phyloP scores from a whole-genome alignment of 164 flowering plant species.

The Chimonanthus praecox region DNA sequence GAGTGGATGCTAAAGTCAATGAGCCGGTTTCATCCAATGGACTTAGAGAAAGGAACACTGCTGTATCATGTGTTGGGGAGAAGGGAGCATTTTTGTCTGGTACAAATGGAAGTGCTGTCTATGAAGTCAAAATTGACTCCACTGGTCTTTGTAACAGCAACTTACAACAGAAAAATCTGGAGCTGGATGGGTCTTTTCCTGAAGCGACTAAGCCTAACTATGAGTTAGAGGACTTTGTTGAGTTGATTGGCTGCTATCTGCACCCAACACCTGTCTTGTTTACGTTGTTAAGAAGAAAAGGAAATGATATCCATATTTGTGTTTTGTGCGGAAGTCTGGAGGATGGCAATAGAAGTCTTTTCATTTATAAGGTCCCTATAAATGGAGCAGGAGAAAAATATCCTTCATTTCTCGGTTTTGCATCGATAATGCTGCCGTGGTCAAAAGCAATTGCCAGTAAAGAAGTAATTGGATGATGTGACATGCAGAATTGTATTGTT shows the following conservation, averaged over 20 bases:
- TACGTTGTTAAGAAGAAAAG: slow-evolving; percentile 32
- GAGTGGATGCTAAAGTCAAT: slow-evolving; percentile 11
- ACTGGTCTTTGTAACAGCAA: neutral
- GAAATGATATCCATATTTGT: slow-evolving; percentile 46
- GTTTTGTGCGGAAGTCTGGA: slow-evolving; percentile 50
- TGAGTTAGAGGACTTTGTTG: slow-evolving; percentile 25
- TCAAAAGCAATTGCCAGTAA: slow-evolving; percentile 27
- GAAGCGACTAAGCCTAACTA: slow-evolving; percentile 16
- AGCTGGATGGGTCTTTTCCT: slow-evolving; percentile 3
- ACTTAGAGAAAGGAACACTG: slow-evolving; percentile 4
- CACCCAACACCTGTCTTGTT: slow-evolving; percentile 65
- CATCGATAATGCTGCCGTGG: slow-evolving; percentile 39
- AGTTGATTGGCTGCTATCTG: slow-evolving; percentile 62
- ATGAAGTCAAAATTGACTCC: slow-evolving; percentile 12
- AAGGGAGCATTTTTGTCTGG: slow-evolving; percentile 6
- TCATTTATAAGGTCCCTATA: slow-evolving; percentile 50
- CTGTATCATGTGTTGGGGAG: slow-evolving; percentile 12
- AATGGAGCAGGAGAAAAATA: slow-evolving; percentile 33
- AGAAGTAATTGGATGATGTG: slow-evolving; percentile 41
- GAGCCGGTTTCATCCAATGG: slow-evolving; percentile 17
- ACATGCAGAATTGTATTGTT: neutral
- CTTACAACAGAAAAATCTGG: slow-evolving; percentile 1
- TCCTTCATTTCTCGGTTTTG: slow-evolving; percentile 72
- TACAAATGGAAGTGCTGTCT: slow-evolving; percentile 4
- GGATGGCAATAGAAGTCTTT: slow-evolving; percentile 41